Evolutionary conservation across 495 filamentous ascomycete genomes (phyloP), one percentile per base, ranked within the genome.

Genomic region (Trichoderma virens): DNA sequence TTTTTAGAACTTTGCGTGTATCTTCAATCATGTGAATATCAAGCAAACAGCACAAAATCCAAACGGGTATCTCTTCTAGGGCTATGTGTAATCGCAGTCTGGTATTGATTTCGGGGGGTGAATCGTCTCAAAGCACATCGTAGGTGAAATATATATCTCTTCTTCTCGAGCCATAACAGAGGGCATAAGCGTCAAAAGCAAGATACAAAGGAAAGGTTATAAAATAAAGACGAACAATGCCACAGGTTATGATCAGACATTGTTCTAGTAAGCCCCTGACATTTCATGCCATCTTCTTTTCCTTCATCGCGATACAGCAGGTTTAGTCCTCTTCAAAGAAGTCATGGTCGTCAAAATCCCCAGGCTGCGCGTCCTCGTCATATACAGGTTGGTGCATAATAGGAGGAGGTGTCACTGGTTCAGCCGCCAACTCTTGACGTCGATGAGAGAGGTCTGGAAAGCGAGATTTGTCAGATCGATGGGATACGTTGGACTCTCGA

Each of bases 371-470:
- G 69, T 93, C 90, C 54, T 81, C 78, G 70, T 92, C 90, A 69
- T 93, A 93, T 67, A 83, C 85, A 20, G 76, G 81, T 63, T 83
- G 75, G 16, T 85, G 81, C 74, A 91, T 83, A 70, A 92, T 85
- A 11, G 88, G 88, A 13, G 51, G 51, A 51, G 90, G 88, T 31
- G 89, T 92, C 54, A 79, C 75, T 38, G 82, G 87, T 41, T 56
- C 81, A 70, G 65, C 82, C 74, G 63, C 38, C n/a, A 45, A 64
- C 62, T 64, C 69, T 45, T 68, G 69, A 59, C 70, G 74, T n/a
- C 67, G 66, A 69, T 74, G 67, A 64, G 75, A 70, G 59, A 76
- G 70, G 62, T 70, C 71, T 68, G 65, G 54, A 30, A 68, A 60
- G 23, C 74, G 72, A 71, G 71, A 72, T 65, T 74, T 79, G 62